Percentiles rank a stretch among this genome's conserved stretches.
phyloP scores from a whole-genome alignment of 306 rosid species.

The Vachellia collinsii region DNA sequence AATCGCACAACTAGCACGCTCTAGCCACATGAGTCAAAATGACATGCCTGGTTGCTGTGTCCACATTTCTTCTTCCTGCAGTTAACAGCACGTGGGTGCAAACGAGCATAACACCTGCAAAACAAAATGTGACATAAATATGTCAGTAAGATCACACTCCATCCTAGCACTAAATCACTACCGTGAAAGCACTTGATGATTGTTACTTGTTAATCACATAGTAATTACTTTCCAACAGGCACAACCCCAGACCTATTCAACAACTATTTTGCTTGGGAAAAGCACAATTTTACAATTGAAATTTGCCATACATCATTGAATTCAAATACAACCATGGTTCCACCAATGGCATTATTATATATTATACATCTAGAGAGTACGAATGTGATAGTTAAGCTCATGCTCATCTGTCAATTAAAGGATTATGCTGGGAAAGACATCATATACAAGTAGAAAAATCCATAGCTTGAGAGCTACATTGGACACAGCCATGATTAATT shows the following conservation, averaged over 20 bases:
- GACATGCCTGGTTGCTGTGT: slow-evolving; percentile 69
- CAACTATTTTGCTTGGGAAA: not conserved
- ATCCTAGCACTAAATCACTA: not conserved
- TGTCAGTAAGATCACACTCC: not conserved
- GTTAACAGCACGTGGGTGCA: slow-evolving; percentile 79
- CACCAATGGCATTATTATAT: not conserved
- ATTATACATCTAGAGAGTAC: not conserved
- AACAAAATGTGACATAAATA: slow-evolving; percentile 5
- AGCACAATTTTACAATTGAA: not conserved
- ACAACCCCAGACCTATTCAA: not conserved
- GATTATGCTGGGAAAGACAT: not conserved
- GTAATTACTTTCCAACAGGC: not conserved
- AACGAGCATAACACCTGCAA: slow-evolving; percentile 75
- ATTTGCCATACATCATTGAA: not conserved
- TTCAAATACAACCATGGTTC: not conserved
- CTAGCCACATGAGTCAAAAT: not conserved
- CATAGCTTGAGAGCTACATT: not conserved
- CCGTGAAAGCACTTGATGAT: not conserved
- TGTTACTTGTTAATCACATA: not conserved
- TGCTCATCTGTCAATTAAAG: not conserved
- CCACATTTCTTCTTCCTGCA: slow-evolving; percentile 86
- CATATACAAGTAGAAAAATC: not conserved
- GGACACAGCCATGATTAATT: not conserved
- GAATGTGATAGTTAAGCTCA: not conserved
- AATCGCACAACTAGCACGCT: not conserved